These are phyloP conservation scores for Starmerella lactis-condensi DNA, from an alignment of 805 yeast genomes.

Conservation along the genomic window DNA sequence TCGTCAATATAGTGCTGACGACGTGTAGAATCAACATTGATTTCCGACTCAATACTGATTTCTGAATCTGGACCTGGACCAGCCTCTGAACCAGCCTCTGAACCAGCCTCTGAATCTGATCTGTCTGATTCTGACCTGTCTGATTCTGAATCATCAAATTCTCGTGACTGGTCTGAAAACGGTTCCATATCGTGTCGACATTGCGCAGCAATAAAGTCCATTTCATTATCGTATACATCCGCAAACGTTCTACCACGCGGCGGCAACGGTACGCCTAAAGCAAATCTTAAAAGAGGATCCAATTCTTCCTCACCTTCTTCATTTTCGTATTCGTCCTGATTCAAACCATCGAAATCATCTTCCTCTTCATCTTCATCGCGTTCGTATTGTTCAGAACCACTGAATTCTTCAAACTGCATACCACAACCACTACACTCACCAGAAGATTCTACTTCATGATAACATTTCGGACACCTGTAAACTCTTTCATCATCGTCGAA, in stretches of 20 bases:
- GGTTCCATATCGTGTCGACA: background rate
- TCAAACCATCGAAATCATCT: background rate
- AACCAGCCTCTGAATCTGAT: too few relatives aligned
- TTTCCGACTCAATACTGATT: too few relatives aligned
- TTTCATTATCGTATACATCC: background rate
- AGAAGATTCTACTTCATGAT: conserved; percentile 47
- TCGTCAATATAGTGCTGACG: too few relatives aligned
- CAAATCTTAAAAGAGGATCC: background rate
- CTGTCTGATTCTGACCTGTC: too few relatives aligned
- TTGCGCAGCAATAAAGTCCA: background rate
- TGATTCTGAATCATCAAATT: too few relatives aligned
- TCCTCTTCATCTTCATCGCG: conserved; percentile 7
- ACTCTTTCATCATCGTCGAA: conserved; percentile 46
- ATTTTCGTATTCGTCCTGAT: conserved; percentile 4
- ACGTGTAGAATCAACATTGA: too few relatives aligned
- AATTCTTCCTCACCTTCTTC: background rate
- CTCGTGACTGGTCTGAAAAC: background rate
- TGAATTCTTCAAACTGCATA: background rate
- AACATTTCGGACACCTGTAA: conserved; percentile 46
- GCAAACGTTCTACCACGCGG: background rate
- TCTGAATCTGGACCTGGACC: too few relatives aligned
- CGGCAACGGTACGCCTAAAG: background rate
- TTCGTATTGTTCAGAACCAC: background rate
- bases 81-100: too few relatives aligned
- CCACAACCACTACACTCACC: conserved; percentile 24